A percentile compares a stretch with the other conserved stretches of the same genome.
These are phyloP conservation scores for Sporothrix pseudoabietina DNA, from an alignment of 2,329 filamentous ascomycete genomes.

Conservation along the genomic window DNA sequence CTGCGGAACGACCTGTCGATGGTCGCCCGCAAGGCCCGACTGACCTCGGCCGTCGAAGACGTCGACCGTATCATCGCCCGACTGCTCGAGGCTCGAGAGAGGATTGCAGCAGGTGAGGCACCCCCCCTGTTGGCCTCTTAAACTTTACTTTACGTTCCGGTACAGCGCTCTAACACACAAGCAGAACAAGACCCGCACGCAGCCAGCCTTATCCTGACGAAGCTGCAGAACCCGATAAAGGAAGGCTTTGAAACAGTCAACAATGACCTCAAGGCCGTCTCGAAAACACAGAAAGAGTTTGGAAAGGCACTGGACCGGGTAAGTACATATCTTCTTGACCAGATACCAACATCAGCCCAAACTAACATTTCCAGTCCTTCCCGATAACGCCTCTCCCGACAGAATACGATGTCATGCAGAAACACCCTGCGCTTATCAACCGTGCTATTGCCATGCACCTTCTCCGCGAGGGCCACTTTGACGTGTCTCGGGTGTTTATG, in stretches of 20 bases:
- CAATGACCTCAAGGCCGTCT: conserved; percentile 78
- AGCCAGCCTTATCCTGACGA: conserved; percentile 74
- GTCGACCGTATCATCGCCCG: conserved; percentile 81
- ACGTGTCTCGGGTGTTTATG: conserved; percentile 82
- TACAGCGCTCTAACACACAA: conserved; percentile 33
- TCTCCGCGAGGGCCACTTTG: conserved; percentile 89
- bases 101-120: conserved; percentile 66
- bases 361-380: conserved; percentile 40
- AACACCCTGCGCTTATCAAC: conserved; percentile 78
- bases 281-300: conserved; percentile 80
- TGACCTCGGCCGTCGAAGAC: conserved; percentile 72
- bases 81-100: conserved; percentile 71
- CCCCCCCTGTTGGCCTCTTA: neutral
- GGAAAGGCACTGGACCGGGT: conserved; percentile 84
- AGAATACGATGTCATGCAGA: conserved; percentile 77
- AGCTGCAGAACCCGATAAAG: conserved; percentile 83
- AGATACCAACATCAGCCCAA: neutral
- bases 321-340: conserved; percentile 32
- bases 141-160: conserved; percentile 7
- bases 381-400: conserved; percentile 67
- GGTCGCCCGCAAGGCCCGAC: conserved; percentile 68
- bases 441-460: conserved; percentile 96
- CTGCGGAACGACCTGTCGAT: conserved; percentile 74
- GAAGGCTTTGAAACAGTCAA: conserved; percentile 78
- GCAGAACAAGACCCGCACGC: conserved; percentile 63